Evolutionary conservation across 2,329 filamentous ascomycete genomes (phyloP).

Genomic region (Clarireedia sp.): DNA sequence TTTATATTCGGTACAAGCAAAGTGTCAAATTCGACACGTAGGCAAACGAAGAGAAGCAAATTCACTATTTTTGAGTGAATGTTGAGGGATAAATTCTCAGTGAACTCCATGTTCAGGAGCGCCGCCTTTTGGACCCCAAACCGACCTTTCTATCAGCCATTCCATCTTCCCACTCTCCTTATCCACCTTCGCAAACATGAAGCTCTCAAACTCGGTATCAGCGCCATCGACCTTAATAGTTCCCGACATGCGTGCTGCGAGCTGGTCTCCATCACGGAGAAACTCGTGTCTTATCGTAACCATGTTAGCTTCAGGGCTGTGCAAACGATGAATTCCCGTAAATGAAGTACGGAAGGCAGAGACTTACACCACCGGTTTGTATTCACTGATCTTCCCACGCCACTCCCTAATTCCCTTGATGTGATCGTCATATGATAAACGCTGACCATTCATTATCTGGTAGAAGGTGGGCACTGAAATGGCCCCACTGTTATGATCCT

Average conservation of each 20-base stretch:
- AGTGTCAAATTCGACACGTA: too few species aligned
- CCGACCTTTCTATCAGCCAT: neutral
- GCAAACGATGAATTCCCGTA: neutral
- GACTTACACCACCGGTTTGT: conserved; percentile 1
- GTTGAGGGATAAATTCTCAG: neutral
- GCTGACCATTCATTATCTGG: neutral
- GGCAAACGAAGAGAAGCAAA: too few species aligned
- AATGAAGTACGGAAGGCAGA: too few species aligned
- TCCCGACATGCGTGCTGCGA: neutral
- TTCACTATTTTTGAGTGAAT: too few species aligned
- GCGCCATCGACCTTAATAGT: neutral
- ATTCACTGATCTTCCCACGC: neutral
- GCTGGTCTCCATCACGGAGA: neutral
- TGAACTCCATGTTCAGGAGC: neutral
- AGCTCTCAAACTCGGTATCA: neutral
- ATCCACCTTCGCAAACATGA: conserved; percentile 1
- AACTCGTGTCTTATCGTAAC: neutral
- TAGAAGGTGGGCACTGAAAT: neutral
- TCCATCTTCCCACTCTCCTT: neutral
- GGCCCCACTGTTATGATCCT: too few species aligned
- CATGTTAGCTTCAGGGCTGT: neutral
- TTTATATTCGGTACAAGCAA: too few species aligned
- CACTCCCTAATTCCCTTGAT: neutral
- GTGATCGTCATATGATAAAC: neutral
- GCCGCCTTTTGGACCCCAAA: neutral